Evolutionary conservation across 768 basidiomycete genomes (phyloP), one percentile per base, ranked within the genome.

Genomic region (Bullera alba): DNA sequence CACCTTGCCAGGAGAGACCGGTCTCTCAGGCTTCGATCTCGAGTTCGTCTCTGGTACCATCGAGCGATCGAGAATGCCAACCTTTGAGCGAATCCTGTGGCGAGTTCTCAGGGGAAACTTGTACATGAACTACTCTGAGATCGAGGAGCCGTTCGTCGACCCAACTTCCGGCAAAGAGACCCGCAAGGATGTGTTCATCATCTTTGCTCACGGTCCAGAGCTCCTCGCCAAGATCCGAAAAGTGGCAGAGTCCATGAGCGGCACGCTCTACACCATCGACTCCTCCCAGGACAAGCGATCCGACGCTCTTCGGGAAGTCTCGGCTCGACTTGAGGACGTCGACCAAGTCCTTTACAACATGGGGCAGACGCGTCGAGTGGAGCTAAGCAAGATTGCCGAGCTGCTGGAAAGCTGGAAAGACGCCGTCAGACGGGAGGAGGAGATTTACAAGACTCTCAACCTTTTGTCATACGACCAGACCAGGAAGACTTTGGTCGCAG

Each of bases 1-100:
- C 15, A 62, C 60, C 21, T 53, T 70, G 5, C 66, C 69, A 3
- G 69, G 65, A 10, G 72, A 73, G 26, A 14, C 8, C 38, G 70
- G 61, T 5, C 51, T 63, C n/a, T 66, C 67, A 17, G 71, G 67
- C 19, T 74, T 96, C 61, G 91, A 96, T 70, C 79, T 97, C 35
- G 95, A 99, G 85, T 99, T 99, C 63, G 86, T 99, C 21, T 84
- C 95, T 3, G 95, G 95, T 23, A 96, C 93, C 0, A 90, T 97
- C 57, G 92, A 97, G 64, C 87, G 95, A 39, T 76, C 84, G 7
- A 84, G 92, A 50, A 79, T 97, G 65, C 81, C 87, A 1, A 92
- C 89, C 4, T 96, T 99, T 47, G 95, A 99, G 74, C 85, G 95
- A 16, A 87, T 99, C 17, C 81, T 97, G 42, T 99, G 95, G 95